These are phyloP conservation scores for Huntiella moniliformis DNA, from an alignment of 2,329 filamentous ascomycete species.

Conservation along the genomic window DNA sequence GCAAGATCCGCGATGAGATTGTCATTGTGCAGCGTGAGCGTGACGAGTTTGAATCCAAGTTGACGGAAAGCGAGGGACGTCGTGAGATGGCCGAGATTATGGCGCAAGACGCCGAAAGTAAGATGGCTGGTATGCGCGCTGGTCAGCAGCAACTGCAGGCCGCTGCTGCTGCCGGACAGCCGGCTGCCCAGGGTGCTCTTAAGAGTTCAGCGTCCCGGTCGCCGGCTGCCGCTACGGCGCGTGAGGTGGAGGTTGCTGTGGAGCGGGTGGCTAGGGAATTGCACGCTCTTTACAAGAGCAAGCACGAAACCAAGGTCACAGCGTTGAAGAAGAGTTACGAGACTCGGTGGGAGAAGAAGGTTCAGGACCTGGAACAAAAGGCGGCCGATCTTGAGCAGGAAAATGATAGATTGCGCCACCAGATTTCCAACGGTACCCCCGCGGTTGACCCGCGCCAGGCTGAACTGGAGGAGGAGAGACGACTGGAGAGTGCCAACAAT, in stretches of 20 bases:
- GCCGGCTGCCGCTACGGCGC: slow-evolving; percentile 20
- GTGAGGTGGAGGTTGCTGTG: slow-evolving; percentile 66
- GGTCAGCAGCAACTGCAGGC: slow-evolving; percentile 25
- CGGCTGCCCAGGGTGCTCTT: slow-evolving; percentile 8
- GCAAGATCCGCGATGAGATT: slow-evolving; percentile 66
- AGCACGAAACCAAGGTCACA: slow-evolving; percentile 90
- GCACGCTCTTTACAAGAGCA: slow-evolving; percentile 84
- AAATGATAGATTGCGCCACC: slow-evolving; percentile 52
- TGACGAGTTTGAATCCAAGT: slow-evolving; percentile 55
- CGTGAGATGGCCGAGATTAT: slow-evolving; percentile 56
- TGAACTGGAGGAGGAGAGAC: slow-evolving; percentile 33
- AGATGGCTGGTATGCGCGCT: slow-evolving; percentile 54
- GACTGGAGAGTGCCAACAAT: slow-evolving; percentile 33
- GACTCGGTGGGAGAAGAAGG: slow-evolving; percentile 72
- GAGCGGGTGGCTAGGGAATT: slow-evolving; percentile 89
- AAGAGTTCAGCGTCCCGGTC: slow-evolving; percentile 19
- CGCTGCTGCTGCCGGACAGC: slow-evolving; percentile 22
- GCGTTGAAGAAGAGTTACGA: slow-evolving; percentile 78
- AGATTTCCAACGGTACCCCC: slow-evolving; percentile 15
- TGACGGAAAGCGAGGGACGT: slow-evolving; percentile 60
- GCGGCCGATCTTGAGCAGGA: slow-evolving; percentile 52
- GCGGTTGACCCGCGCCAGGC: slow-evolving; percentile 24
- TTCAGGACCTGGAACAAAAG: slow-evolving; percentile 55
- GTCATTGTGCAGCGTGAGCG: slow-evolving; percentile 59
- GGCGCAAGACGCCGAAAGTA: slow-evolving; percentile 57